These are phyloP conservation scores for Letharia columbiana DNA, from an alignment of 495 filamentous ascomycete species.

Conservation along the genomic window DNA sequence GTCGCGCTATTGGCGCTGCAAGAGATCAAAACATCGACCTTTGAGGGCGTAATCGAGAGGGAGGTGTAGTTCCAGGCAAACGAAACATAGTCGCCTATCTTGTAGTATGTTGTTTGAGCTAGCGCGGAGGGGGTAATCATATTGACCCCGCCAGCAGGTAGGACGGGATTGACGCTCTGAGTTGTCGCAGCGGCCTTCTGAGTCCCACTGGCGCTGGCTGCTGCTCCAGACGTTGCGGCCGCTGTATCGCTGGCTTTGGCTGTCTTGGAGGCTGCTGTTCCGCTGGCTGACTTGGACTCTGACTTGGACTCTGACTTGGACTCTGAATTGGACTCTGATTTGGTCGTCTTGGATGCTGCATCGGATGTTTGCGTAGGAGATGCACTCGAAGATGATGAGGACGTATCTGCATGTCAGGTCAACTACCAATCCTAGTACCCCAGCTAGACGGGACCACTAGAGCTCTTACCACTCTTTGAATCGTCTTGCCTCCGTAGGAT, in stretches of 20 bases:
- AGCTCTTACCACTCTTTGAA: conserved; percentile 22
- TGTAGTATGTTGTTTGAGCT: conserved; percentile 65
- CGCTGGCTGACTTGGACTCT: conserved; percentile 5
- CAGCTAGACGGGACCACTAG: not conserved
- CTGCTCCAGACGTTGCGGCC: conserved; percentile 20
- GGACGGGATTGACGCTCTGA: conserved; percentile 43
- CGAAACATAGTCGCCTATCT: conserved; percentile 76
- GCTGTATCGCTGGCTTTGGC: conserved; percentile 14
- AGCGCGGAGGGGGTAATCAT: conserved; percentile 65
- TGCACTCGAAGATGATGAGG: conserved; percentile 8
- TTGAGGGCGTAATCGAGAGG: conserved; percentile 63
- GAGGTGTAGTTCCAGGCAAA: conserved; percentile 96
- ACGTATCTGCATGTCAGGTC: conserved; percentile 5
- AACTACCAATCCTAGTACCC: not conserved
- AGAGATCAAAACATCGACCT: conserved; percentile 71
- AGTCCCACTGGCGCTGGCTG: conserved; percentile 15
- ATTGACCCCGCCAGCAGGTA: conserved; percentile 63
- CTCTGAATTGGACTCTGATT: not conserved
- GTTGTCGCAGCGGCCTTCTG: conserved; percentile 27
- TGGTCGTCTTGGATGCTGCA: conserved; percentile 1
- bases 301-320: not conserved
- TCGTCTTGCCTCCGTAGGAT: conserved; percentile 25
- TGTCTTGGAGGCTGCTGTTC: conserved; percentile 8
- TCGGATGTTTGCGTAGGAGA: not conserved
- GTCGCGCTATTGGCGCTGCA: conserved; percentile 57